These are phyloP conservation scores for Neurospora discreta DNA, from an alignment of 495 filamentous ascomycete species.

Conservation along the genomic window DNA sequence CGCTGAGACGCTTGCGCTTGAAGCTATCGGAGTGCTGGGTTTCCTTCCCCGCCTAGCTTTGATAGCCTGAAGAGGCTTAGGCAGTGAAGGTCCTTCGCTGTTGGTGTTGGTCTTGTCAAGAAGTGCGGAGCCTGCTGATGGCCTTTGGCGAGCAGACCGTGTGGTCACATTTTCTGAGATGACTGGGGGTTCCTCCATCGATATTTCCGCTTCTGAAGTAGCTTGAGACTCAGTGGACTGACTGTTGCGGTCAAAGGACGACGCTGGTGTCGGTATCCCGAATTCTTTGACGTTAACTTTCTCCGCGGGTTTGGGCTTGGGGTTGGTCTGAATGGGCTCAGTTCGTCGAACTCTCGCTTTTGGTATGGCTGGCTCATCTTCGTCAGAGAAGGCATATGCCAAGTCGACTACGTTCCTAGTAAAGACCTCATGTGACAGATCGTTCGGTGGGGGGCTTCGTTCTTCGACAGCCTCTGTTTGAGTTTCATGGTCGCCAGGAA, in stretches of 20 bases:
- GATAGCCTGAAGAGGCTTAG: slow-evolving; percentile 1
- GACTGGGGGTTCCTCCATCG: neutral
- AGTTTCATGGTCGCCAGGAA: neutral
- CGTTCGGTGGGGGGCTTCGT: neutral
- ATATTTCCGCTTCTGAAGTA: neutral
- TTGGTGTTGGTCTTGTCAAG: neutral
- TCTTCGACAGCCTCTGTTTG: neutral
- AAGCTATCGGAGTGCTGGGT: neutral
- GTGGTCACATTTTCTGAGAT: neutral
- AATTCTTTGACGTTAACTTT: neutral
- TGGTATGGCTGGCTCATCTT: slow-evolving; percentile 23
- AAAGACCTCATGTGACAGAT: slow-evolving; percentile 9
- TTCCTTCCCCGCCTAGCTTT: neutral
- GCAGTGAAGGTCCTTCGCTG: slow-evolving; percentile 11
- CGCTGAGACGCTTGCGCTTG: neutral
- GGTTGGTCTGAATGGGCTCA: neutral
- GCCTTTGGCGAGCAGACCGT: neutral
- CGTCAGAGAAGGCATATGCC: slow-evolving; percentile 32
- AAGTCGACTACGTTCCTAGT: slow-evolving; percentile 22
- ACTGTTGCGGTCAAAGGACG: neutral
- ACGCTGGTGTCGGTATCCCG: neutral
- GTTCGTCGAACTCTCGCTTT: neutral
- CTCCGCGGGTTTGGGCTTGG: neutral
- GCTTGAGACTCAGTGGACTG: neutral
- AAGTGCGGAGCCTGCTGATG: neutral